Conservation (phyloP, 2,329 filamentous ascomycete species). For the Tetracladium maxilliforme region DNA sequence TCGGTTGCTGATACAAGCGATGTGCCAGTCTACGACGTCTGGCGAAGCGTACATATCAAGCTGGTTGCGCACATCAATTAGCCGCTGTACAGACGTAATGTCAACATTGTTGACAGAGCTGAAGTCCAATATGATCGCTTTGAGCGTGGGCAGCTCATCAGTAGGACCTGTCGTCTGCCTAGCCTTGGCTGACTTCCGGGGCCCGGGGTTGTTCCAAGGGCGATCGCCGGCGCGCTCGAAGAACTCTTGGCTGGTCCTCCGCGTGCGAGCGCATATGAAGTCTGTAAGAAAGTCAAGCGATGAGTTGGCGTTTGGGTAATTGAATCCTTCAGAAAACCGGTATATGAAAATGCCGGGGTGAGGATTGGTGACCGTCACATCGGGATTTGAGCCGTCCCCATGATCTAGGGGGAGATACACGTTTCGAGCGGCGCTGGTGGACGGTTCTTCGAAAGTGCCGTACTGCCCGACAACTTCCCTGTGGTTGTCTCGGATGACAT, state of each 20-base stretch:
- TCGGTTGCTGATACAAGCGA: conserved; percentile 83
- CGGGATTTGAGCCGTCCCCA: conserved; percentile 80
- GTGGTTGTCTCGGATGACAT: conserved; percentile 49
- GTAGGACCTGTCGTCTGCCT: no score
- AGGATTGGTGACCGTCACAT: conserved; percentile 63
- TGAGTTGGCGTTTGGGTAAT: conserved; percentile 86
- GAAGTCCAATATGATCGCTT: conserved; percentile 89
- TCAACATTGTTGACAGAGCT: conserved; percentile 81
- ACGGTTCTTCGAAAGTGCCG: conserved; percentile 33
- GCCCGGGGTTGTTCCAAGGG: conserved; percentile 90
- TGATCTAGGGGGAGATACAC: conserved; percentile 81
- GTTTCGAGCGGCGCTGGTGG: conserved; percentile 45
- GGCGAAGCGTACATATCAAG: conserved; percentile 75
- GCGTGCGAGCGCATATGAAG: conserved; percentile 56
- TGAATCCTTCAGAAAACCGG: conserved; percentile 87
- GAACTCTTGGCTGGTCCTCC: conserved; percentile 56
- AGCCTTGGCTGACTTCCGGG: conserved; percentile 34
- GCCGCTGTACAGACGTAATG: conserved; percentile 77
- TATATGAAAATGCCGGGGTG: conserved; percentile 94
- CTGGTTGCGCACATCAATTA: conserved; percentile 91
- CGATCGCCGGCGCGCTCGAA: conserved; percentile 60
- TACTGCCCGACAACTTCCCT: conserved; percentile 32
- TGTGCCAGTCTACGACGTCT: conserved; percentile 82
- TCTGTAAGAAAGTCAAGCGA: conserved; percentile 67
- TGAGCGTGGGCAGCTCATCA: conserved; percentile 51